These are phyloP conservation scores for Ilyonectria sp. DNA, from an alignment of 2,329 filamentous ascomycete species.

Conservation along the genomic window DNA sequence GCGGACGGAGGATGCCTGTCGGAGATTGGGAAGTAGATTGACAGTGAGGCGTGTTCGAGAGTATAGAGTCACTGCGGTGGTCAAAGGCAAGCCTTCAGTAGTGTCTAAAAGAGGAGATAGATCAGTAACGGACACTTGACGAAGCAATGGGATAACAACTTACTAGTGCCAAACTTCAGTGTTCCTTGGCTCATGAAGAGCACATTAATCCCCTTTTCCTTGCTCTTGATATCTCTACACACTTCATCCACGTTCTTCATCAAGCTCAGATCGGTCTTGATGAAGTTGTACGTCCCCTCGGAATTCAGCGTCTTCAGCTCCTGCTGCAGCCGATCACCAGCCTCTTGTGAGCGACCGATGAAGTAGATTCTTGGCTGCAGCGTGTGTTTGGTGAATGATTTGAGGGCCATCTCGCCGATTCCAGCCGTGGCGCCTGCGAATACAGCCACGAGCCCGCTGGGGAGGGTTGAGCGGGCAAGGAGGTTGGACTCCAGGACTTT, in stretches of 20 bases:
- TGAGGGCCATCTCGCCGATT: conserved; percentile 66
- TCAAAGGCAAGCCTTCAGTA: conserved; percentile 68
- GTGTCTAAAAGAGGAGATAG: conserved; percentile 60
- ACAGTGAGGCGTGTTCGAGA: conserved; percentile 69
- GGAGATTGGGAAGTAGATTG: conserved; percentile 71
- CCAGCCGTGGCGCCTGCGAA: conserved; percentile 70
- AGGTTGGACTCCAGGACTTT: conserved; percentile 36
- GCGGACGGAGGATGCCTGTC: conserved; percentile 30
- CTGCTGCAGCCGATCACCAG: conserved; percentile 55
- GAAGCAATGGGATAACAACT: background rate
- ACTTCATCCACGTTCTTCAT: conserved; percentile 65
- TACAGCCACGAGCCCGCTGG: conserved; percentile 57
- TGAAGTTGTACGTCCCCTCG: conserved; percentile 61
- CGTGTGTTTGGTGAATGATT: conserved; percentile 59
- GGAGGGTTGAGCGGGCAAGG: conserved; percentile 22
- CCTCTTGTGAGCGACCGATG: conserved; percentile 60
- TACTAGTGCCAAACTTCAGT: conserved; percentile 41
- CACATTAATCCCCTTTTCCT: conserved; percentile 62
- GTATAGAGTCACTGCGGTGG: conserved; percentile 69
- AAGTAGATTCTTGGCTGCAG: conserved; percentile 65
- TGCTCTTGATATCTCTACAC: conserved; percentile 60
- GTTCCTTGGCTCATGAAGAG: conserved; percentile 62
- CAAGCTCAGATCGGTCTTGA: conserved; percentile 65
- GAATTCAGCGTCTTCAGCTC: conserved; percentile 61
- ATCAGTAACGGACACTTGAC: background rate